Evolutionary conservation across 163 green algal genomes (phyloP), one percentile per base, ranked within the genome.

Genomic region (Volvox carteri): DNA sequence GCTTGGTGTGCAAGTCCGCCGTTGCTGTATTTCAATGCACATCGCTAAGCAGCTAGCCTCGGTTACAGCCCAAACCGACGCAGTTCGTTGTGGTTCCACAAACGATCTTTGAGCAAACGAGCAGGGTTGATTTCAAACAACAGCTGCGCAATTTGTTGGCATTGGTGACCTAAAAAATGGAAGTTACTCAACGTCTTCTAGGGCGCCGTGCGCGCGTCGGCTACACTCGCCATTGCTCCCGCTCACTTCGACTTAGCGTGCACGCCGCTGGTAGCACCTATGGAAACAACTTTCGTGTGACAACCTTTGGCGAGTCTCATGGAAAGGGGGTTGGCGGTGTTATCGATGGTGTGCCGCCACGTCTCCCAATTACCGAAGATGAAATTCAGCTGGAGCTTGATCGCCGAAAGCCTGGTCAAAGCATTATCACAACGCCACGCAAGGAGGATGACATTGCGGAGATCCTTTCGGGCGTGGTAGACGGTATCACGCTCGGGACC

Each of bases 291-390:
- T 98, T 98, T 75, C 86, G 95, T 3, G 96, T 99, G 14, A 98
- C 96, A n/a, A 99, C 97, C 0, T 99, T 98, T 78, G 97, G 97
- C 30, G 97, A 99, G 84, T 97, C 93, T 1, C 98, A 99, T 76
- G 98, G 98, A 65, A 97, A 97, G 84, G 97, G 95, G 48, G 98
- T 99, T 5, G 98, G 98, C 85, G 99, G 97, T 91, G 95, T 99
- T 21, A 94, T 99, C 18, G 98, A 99, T 91, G 98, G 98, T 56
- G 95, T 98, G 54, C 98, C 98, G 11, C 96, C 98, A 1, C 92
- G 97, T 8, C 92, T 99, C 56, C 81, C 92, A 4, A 97, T 99
- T 70, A 96, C 92, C 25, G 86, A 97, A 78, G 96, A 98, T 76
- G 96, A 98, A 86, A 98, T 99, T 52, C 97, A 99, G 92, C 84